Base-by-base conservation (phyloP, 163 green algal species). In the Scenedesmus sp. region DNA sequence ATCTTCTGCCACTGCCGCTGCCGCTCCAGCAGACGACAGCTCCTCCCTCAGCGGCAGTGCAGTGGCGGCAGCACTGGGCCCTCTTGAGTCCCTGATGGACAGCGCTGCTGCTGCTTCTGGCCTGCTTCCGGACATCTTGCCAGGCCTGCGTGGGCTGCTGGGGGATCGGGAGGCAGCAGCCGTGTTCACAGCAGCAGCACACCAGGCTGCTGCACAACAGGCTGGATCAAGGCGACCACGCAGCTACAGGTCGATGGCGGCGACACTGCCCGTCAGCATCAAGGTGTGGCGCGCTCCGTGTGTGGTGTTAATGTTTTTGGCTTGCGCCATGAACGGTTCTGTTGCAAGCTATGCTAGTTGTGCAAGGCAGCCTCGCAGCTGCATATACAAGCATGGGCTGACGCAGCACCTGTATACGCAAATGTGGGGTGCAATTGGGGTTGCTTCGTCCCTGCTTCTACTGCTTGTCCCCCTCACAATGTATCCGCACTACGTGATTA, bases 91-190 rank as follows among this genome's bases (percentile, higher is more conserved):
- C 9, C 65, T 76, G 0, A 26, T 76, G 40, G 65, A 35, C 72
- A 81, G 72, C 72, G 49, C 35, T 15, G 49, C 0, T 18, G 18
- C 30, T 76, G 65, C 65, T 76, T 26, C 56, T 70, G n/a, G 56
- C 15, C 2, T 76, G 33, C 72, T 85, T 20, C 79, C 79, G 13
- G 79, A 65, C 43, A 85, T 85, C 20, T 26, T 85, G 79, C 79
- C 43, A 13, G 42, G 37, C 18, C 79, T 85, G 0, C 37, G 79
- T 4, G 79, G 79, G 22, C 43, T 85, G 24, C 24, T 85, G 10
- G 79, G 79, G 7, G 79, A 43, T 12, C 37, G 65, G 42, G 43
- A 85, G 42, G 79, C 79, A 37, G 79, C 79, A 37, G 79, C 43
- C 18, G 40, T 85, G 43, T 85, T 85, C 26, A 4, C 79, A 40